Conservation (phyloP, 2,329 filamentous ascomycete species). For the Salinomyces thailandicus region DNA sequence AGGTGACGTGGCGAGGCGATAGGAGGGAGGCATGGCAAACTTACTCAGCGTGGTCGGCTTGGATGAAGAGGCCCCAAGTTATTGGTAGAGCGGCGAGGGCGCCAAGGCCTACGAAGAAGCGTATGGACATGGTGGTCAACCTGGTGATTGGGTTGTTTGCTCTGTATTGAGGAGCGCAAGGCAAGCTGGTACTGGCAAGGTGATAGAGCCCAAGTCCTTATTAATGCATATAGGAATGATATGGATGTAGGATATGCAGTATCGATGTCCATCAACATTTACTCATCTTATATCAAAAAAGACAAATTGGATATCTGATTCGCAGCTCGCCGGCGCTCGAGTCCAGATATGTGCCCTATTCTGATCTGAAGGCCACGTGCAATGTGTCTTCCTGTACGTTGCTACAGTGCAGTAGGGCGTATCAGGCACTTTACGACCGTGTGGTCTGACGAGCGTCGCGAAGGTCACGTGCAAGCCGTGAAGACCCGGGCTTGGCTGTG, state of each 20-base stretch:
- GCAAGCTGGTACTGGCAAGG: not conserved
- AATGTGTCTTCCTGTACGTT: not conserved
- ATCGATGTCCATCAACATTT: not conserved
- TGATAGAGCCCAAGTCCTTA: not conserved
- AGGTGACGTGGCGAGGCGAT: not conserved
- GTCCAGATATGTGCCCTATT: not conserved
- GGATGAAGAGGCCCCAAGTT: not conserved
- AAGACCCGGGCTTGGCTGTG: not conserved
- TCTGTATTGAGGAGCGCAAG: not conserved
- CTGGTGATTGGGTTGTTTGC: not conserved
- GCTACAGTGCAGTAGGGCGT: not conserved
- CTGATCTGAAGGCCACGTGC: no score
- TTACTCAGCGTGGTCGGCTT: not conserved
- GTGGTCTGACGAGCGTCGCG: not conserved
- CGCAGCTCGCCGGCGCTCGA: not conserved
- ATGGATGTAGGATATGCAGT: not conserved
- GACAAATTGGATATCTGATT: not conserved
- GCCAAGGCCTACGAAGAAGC: not conserved
- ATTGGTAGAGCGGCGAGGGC: not conserved
- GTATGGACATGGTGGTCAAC: not conserved
- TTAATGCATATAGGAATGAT: not conserved
- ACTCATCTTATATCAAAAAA: not conserved
- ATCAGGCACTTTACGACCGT: not conserved
- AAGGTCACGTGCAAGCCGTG: not conserved
- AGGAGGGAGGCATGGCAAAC: not conserved